Evolutionary conservation across 495 filamentous ascomycete genomes (phyloP).

Genomic region (Trichoderma gamsii): DNA sequence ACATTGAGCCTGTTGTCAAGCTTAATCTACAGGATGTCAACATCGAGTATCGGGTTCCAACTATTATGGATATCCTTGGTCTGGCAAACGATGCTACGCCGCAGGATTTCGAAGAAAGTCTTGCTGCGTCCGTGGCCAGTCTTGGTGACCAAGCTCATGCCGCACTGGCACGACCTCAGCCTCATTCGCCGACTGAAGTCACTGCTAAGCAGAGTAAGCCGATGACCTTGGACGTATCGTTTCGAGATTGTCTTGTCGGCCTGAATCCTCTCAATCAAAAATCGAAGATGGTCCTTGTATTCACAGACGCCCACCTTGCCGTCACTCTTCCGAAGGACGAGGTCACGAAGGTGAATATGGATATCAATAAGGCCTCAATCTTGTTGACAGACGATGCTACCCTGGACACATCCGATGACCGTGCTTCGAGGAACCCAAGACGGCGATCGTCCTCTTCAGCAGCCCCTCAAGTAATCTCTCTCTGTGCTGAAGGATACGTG

Average conservation of each 20-base stretch:
- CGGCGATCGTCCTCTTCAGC: constrained; percentile 43
- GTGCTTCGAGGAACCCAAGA: constrained; percentile 29
- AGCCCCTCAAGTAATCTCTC: constrained; percentile 55
- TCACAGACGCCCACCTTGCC: constrained; percentile 67
- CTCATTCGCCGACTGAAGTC: not conserved
- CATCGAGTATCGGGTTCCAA: constrained; percentile 78
- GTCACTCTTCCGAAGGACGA: constrained; percentile 55
- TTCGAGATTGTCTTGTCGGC: constrained; percentile 75
- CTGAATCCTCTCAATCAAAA: constrained; percentile 73
- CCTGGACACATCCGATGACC: constrained; percentile 45
- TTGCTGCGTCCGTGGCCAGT: constrained; percentile 74
- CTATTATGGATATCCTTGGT: constrained; percentile 70
- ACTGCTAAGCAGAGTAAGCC: constrained; percentile 26
- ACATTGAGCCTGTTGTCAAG: constrained; percentile 86
- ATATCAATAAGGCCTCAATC: constrained; percentile 71
- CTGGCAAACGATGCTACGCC: constrained; percentile 60
- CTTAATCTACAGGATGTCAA: constrained; percentile 75
- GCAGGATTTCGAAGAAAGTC: constrained; percentile 65
- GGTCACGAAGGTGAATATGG: constrained; percentile 53
- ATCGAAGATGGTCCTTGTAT: constrained; percentile 68
- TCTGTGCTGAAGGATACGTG: constrained; percentile 71
- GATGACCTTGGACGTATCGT: constrained; percentile 62
- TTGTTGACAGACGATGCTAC: constrained; percentile 75
- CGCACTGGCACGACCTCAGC: constrained; percentile 27
- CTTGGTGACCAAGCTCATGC: constrained; percentile 55